Evolutionary conservation across 306 rosid genomes (phyloP), one percentile per base, ranked within the genome.

Genomic region (Geum urbanum): DNA sequence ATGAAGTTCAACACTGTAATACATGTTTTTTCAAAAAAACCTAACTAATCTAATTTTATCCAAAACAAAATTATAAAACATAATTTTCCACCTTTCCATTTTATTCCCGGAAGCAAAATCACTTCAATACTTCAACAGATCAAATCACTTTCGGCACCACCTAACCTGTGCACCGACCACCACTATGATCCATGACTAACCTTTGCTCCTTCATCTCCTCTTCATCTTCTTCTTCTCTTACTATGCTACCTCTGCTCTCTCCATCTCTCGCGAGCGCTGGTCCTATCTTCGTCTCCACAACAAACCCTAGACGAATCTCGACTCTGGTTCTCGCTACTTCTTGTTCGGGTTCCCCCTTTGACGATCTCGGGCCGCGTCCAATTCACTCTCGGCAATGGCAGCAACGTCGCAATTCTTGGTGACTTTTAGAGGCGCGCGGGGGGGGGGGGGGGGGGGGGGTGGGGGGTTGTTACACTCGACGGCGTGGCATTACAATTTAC

Each of bases 401-500:
- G 92, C 90, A 11, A 77, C 88, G 78, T 82, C 89, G 72, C 96
- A 82, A 16, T 83, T 88, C 53, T 79, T 92, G 8, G 69, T 81
- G 7, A 79, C 72, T 43, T 73, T 78, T 48, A 61, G 45, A 7
- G 9, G 56, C 27, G 2, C n/a, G 27, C 27, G 27, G 27, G 2
- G 27, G 1, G 2, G 27, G n/a, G n/a, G n/a, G n/a, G n/a, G n/a
- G n/a, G n/a, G n/a, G n/a, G n/a, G n/a, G n/a, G n/a, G n/a, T n/a
- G n/a, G n/a, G n/a, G n/a, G n/a, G n/a, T n/a, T n/a, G n/a, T n/a
- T n/a, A n/a, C n/a, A 24, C 27, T 24, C 27, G 27, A 24, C 27
- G 27, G 27, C 27, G 27, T 66, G 81, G 46, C 80, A 73, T 24
- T 24, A 24, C 70, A 75, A 77, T 72, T 24, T 24, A 24, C 70